Evolutionary conservation across 495 filamentous ascomycete genomes (phyloP).

Genomic region (Aspergillus affinis): DNA sequence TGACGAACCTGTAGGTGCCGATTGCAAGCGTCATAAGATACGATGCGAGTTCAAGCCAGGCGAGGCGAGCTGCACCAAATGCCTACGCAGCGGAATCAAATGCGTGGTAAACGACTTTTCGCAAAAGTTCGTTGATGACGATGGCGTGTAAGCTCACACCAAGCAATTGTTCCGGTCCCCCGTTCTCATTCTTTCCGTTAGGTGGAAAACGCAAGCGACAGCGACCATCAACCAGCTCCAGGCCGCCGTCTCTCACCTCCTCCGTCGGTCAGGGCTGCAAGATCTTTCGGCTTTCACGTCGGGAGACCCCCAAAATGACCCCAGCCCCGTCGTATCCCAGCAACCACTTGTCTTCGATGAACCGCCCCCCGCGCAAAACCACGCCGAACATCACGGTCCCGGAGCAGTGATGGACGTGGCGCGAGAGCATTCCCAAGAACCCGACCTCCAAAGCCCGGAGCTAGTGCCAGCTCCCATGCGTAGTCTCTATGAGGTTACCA

Average conservation of each 20-base stretch:
- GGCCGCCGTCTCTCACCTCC: conserved; percentile 44
- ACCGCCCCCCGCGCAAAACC: conserved; percentile 23
- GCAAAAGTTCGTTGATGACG: conserved; percentile 50
- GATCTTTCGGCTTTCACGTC: conserved; percentile 41
- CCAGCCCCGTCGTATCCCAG: conserved; percentile 35
- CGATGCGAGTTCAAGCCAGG: conserved; percentile 46
- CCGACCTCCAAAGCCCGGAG: conserved; percentile 45
- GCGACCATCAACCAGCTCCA: conserved; percentile 44
- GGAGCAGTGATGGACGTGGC: conserved; percentile 44
- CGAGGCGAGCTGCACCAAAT: conserved; percentile 46
- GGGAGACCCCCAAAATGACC: conserved; percentile 30
- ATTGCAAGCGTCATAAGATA: conserved; percentile 51
- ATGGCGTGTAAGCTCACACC: conserved; percentile 37
- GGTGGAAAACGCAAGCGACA: conserved; percentile 47
- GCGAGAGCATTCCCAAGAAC: conserved; percentile 53
- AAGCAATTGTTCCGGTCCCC: neutral
- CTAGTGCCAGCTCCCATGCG: conserved; percentile 58
- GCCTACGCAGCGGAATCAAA: conserved; percentile 47
- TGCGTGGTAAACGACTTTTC: conserved; percentile 51
- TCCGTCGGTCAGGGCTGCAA: conserved; percentile 39
- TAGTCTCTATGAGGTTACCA: conserved; percentile 61
- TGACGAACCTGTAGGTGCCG: conserved; percentile 33
- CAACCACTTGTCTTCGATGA: conserved; percentile 30
- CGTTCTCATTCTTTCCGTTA: conserved; percentile 15
- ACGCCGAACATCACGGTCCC: conserved; percentile 30